These are phyloP conservation scores for Chara braunii DNA, from an alignment of 139 green algal species.

Conservation along the genomic window DNA sequence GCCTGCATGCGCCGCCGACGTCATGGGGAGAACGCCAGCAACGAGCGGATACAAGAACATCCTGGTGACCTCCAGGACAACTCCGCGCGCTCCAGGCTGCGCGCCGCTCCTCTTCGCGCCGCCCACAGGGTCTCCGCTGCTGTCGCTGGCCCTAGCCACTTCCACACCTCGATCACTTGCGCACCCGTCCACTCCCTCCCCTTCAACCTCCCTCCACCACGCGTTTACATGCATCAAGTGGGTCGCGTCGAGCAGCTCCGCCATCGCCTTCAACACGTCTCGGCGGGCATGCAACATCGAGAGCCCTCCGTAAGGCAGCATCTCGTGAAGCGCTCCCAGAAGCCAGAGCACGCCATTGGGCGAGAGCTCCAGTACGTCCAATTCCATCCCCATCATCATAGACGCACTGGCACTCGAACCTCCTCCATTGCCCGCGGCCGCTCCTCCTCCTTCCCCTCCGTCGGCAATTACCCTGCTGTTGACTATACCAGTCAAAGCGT, in stretches of 20 bases:
- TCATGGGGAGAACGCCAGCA: no score
- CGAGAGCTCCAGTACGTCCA: conserved; percentile 14
- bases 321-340: conserved; percentile 18
- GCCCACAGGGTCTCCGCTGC: no score
- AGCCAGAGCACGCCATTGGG: conserved; percentile 25
- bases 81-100: not conserved
- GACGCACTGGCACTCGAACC: no score
- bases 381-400: no score
- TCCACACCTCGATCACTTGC: not conserved
- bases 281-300: not conserved
- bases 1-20: no score
- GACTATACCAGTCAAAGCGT: no score
- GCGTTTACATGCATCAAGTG: conserved; percentile 29
- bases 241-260: conserved; percentile 20
- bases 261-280: not conserved
- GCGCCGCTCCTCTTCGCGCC: not conserved
- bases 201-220: conserved; percentile 3
- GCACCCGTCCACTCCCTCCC: not conserved
- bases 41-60: not conserved
- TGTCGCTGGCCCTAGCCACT: no score
- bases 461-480: no score
- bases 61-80: not conserved
- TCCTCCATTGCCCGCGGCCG: no score
- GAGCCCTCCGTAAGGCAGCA: conserved; percentile 1
- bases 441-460: no score